Conservation (phyloP, 140 eudicot genomes). For the Bidens hawaiensis region DNA sequence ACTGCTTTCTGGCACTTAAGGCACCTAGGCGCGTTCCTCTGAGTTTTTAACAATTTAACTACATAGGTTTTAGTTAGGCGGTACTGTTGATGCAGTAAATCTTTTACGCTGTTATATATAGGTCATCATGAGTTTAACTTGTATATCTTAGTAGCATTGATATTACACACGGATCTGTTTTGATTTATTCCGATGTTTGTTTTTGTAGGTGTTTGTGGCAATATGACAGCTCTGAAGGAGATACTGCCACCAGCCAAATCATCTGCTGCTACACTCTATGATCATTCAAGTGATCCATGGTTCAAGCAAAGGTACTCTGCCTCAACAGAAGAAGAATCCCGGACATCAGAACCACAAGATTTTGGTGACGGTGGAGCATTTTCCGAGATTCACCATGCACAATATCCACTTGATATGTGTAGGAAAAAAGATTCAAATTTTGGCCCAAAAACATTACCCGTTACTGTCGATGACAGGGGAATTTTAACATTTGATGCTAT, state of each 20-base stretch:
- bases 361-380: slow-evolving; percentile 97
- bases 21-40: too few species aligned
- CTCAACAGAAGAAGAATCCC: slow-evolving; percentile 46
- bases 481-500: slow-evolving; percentile 77
- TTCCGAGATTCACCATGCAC: slow-evolving; percentile 78
- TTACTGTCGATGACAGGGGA: slow-evolving; percentile 77
- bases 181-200: too few species aligned
- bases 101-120: too few species aligned
- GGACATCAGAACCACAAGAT: slow-evolving; percentile 73
- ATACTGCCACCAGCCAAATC: slow-evolving; percentile 80
- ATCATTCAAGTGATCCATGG: slow-evolving; percentile 87
- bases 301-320: slow-evolving; percentile 65
- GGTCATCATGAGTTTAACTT: too few species aligned
- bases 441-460: too few species aligned
- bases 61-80: too few species aligned
- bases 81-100: too few species aligned
- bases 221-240: slow-evolving; percentile 69
- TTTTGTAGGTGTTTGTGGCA: too few species aligned
- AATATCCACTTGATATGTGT: slow-evolving; percentile 87
- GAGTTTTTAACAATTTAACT: too few species aligned
- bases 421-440: slow-evolving; percentile 45
- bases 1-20: too few species aligned
- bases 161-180: too few species aligned
- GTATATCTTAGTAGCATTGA: too few species aligned
- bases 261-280: slow-evolving; percentile 46